These are phyloP conservation scores for Candida sphagnicola DNA, from an alignment of 805 yeast genomes.

Conservation along the genomic window DNA sequence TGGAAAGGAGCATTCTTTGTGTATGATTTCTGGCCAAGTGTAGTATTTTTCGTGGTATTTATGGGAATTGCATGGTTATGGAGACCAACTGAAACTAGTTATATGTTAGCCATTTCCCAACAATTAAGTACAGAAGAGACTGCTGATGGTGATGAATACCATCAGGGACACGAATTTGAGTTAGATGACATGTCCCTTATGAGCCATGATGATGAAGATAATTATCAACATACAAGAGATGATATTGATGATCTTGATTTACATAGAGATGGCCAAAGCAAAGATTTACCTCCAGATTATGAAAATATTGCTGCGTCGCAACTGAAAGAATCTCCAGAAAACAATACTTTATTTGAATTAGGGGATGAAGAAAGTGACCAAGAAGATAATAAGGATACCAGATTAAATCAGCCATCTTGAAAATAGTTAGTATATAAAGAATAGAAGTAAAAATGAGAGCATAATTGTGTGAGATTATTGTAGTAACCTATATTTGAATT, in stretches of 20 bases:
- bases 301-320: constrained; percentile 12
- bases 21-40: constrained; percentile 92
- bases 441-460: too few species aligned
- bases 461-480: too few species aligned
- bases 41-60: constrained; percentile 81
- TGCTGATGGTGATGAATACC: constrained; percentile 22
- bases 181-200: constrained; percentile 54
- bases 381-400: constrained; percentile 12
- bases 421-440: background rate
- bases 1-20: constrained; percentile 92
- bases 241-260: constrained; percentile 30
- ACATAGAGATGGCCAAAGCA: constrained; percentile 13
- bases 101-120: constrained; percentile 89
- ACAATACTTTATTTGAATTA: constrained; percentile 38
- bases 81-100: constrained; percentile 97
- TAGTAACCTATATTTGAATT: too few species aligned
- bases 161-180: constrained; percentile 52
- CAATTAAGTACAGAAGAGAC: constrained; percentile 84
- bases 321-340: constrained; percentile 9
- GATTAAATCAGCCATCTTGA: background rate
- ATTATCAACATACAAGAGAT: constrained; percentile 5
- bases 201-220: constrained; percentile 43
- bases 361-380: constrained; percentile 36
- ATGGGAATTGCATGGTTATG: constrained; percentile 83
- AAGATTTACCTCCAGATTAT: constrained; percentile 29